A percentile compares a stretch with the other conserved stretches of the same genome.
Evolutionary conservation across 179 eudicot genomes (phyloP).

Genomic region (Drosera spatulata): DNA sequence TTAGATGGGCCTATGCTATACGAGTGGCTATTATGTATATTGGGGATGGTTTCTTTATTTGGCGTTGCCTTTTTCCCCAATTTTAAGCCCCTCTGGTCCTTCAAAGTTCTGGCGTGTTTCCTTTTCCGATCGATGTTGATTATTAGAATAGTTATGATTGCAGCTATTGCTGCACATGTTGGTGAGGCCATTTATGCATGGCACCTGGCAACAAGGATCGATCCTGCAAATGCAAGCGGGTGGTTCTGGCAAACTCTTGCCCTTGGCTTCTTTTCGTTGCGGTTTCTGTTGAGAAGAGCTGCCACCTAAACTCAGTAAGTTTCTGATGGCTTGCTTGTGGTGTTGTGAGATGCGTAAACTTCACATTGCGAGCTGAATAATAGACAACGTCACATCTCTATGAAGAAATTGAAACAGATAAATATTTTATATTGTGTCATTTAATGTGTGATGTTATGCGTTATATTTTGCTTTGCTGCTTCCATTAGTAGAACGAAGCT

Average conservation of each 20-base stretch:
- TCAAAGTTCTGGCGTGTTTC: slow-evolving; percentile 38
- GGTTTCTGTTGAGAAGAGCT: slow-evolving; percentile 59
- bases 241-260: slow-evolving; percentile 83
- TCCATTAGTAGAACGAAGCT: too few relatives aligned
- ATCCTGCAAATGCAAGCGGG: slow-evolving; percentile 66
- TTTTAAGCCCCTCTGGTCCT: slow-evolving; percentile 36
- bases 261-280: slow-evolving; percentile 66
- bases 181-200: slow-evolving; percentile 70
- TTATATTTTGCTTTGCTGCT: too few relatives aligned
- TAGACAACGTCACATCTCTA: too few relatives aligned
- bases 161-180: slow-evolving; percentile 36
- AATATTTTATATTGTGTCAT: too few relatives aligned
- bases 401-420: too few relatives aligned
- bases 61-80: slow-evolving; percentile 58
- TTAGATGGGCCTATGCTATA: slow-evolving; percentile 75
- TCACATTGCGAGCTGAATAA: too few relatives aligned
- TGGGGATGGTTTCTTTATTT: slow-evolving; percentile 51
- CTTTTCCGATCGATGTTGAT: slow-evolving; percentile 36
- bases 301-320: slow-evolving; percentile 5
- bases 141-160: slow-evolving; percentile 21
- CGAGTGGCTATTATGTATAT: slow-evolving; percentile 43
- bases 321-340: too few relatives aligned
- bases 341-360: too few relatives aligned
- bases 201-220: slow-evolving; percentile 59
- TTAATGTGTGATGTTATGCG: too few relatives aligned